Evolutionary conservation across 2,329 filamentous ascomycete species (phyloP).

Genomic region (Scedosporium boydii): DNA sequence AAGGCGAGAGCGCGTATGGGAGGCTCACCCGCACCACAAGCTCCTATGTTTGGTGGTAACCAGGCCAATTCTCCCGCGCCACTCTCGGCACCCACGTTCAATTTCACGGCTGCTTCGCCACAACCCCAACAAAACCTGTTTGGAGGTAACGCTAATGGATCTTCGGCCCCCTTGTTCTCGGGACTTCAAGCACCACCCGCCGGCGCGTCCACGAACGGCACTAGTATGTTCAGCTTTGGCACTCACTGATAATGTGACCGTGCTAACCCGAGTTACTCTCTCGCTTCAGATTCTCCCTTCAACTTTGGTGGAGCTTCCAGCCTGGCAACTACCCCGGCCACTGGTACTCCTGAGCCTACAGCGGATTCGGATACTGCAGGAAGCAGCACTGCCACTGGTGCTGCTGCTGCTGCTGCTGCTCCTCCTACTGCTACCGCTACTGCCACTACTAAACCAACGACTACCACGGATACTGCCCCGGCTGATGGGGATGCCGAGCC

Average conservation of each 20-base stretch:
- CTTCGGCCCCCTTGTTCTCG: slow-evolving; percentile 21
- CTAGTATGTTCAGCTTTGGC: slow-evolving; percentile 26
- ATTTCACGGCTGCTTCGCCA: neutral
- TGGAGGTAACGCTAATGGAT: slow-evolving; percentile 12
- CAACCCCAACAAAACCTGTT: slow-evolving; percentile 10
- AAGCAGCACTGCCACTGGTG: neutral
- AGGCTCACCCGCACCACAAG: slow-evolving; percentile 16
- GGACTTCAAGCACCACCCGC: slow-evolving; percentile 31
- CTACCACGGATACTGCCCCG: slow-evolving; percentile 11
- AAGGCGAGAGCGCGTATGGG: slow-evolving; percentile 14
- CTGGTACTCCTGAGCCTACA: slow-evolving; percentile 48
- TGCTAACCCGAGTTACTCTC: slow-evolving; percentile 29
- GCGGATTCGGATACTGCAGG: slow-evolving; percentile 18
- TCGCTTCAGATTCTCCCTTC: slow-evolving; percentile 42
- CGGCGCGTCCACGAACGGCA: slow-evolving; percentile 34
- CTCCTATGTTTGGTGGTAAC: neutral
- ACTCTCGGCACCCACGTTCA: slow-evolving; percentile 7
- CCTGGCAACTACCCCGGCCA: slow-evolving; percentile 49
- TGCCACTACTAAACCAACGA: neutral
- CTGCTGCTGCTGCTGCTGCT: neutral
- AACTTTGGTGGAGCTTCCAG: slow-evolving; percentile 50
- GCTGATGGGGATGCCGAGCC: slow-evolving; percentile 42
- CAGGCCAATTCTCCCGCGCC: slow-evolving; percentile 14
- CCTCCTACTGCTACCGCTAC: neutral
- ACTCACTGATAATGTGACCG: slow-evolving; percentile 4